These are phyloP conservation scores for Galerina sulciceps DNA, from an alignment of 768 basidiomycete genomes.

Conservation along the genomic window DNA sequence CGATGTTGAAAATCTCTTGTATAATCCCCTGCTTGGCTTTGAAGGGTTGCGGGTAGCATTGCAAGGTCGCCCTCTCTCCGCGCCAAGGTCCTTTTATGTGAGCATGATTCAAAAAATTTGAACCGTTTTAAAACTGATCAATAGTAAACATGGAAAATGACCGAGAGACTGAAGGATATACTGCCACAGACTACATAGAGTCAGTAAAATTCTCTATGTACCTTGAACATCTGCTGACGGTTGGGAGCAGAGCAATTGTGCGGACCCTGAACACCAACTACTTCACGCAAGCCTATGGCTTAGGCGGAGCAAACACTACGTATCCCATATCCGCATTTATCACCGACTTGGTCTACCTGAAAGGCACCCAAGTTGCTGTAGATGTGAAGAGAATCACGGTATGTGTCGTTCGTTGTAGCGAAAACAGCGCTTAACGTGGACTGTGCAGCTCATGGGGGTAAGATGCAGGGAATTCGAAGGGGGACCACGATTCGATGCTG, in stretches of 20 bases:
- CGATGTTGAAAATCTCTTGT: conserved; percentile 35
- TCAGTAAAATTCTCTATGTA: conserved; percentile 33
- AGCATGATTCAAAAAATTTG: conserved; percentile 30
- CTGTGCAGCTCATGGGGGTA: conserved; percentile 58
- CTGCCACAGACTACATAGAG: conserved; percentile 83
- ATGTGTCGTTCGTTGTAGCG: conserved; percentile 27
- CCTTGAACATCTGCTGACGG: neutral
- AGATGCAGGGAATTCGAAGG: conserved; percentile 53
- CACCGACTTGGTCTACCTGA: conserved; percentile 83
- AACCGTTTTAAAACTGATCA: neutral
- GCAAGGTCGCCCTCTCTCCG: conserved; percentile 71
- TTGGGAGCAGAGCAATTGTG: conserved; percentile 58
- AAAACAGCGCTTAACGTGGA: conserved; percentile 7
- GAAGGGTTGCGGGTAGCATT: conserved; percentile 78
- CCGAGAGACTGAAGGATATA: conserved; percentile 86
- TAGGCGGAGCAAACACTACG: conserved; percentile 60
- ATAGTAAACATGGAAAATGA: conserved; percentile 89
- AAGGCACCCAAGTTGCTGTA: conserved; percentile 63
- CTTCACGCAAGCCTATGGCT: conserved; percentile 53
- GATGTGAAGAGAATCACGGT: conserved; percentile 68
- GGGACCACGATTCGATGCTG: conserved; percentile 24
- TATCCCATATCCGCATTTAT: conserved; percentile 83
- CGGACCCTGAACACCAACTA: conserved; percentile 71
- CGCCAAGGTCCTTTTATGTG: conserved; percentile 86
- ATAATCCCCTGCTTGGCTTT: conserved; percentile 93